phyloP scores from a whole-genome alignment of 2,329 filamentous ascomycete species.

The Fusarium staphyleae region DNA sequence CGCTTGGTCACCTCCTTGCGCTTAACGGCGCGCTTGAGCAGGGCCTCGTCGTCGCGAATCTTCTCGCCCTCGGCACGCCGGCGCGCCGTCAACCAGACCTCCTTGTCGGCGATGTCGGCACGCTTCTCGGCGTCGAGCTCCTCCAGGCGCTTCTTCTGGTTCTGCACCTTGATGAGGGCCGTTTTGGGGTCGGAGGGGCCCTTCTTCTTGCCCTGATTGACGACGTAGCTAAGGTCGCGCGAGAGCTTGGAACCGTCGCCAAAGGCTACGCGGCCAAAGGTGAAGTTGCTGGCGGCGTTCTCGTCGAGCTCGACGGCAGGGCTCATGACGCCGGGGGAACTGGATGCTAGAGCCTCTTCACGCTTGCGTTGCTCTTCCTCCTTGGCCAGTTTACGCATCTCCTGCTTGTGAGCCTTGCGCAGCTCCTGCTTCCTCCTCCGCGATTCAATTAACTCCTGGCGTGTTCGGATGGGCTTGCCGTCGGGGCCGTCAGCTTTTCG shows the following conservation, averaged over 20 bases:
- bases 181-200: conserved; percentile 86
- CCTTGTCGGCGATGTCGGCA: conserved; percentile 89
- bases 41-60: conserved; percentile 82
- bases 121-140: conserved; percentile 81
- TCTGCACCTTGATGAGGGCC: conserved; percentile 84
- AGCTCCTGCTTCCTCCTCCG: conserved; percentile 87
- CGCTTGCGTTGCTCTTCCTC: conserved; percentile 76
- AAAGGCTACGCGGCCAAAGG: conserved; percentile 92
- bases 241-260: conserved; percentile 83
- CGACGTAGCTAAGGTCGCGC: conserved; percentile 70
- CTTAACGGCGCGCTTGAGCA: conserved; percentile 95
- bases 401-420: conserved; percentile 88
- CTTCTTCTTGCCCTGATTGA: conserved; percentile 67
- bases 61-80: conserved; percentile 89
- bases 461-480: conserved; percentile 77
- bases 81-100: conserved; percentile 90
- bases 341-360: conserved; percentile 68
- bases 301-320: conserved; percentile 60
- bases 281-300: conserved; percentile 70
- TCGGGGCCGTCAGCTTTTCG: conserved; percentile 88
- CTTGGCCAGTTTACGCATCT: conserved; percentile 77
- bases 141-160: conserved; percentile 81
- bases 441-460: conserved; percentile 91
- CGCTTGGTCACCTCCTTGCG: conserved; percentile 88
- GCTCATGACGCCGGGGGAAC: conserved; percentile 67